Percentiles rank a stretch among this genome's conserved stretches.
These are phyloP conservation scores for Intubia oerlemansii DNA, from an alignment of 2,329 filamentous ascomycete species.

Conservation along the genomic window DNA sequence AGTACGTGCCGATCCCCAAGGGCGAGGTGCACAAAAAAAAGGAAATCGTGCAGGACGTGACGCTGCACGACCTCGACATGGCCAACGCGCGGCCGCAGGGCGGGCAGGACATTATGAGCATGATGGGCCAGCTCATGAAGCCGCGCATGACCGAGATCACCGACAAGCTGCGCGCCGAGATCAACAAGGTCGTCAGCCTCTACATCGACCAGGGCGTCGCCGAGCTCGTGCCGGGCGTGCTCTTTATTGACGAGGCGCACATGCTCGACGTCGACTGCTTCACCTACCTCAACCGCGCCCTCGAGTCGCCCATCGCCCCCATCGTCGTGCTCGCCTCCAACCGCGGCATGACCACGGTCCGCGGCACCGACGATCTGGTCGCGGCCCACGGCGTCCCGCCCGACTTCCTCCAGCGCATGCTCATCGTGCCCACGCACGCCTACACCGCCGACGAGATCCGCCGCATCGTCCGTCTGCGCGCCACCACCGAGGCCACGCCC, in stretches of 20 bases:
- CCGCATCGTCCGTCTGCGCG: constrained; percentile 69
- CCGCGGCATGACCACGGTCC: constrained; percentile 80
- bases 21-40: constrained; percentile 99
- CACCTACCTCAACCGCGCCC: constrained; percentile 94
- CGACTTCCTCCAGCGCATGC: constrained; percentile 78
- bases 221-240: constrained; percentile 88
- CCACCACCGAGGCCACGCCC: constrained; percentile 58
- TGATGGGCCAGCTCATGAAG: constrained; percentile 99
- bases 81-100: constrained; percentile 90
- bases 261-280: constrained; percentile 99
- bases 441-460: constrained; percentile 83
- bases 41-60: constrained; percentile 97
- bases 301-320: constrained; percentile 84
- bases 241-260: constrained; percentile 99
- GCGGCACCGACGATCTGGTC: constrained; percentile 61
- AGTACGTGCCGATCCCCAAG: constrained; percentile 97
- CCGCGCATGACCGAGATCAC: constrained; percentile 99
- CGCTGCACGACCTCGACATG: constrained; percentile 86
- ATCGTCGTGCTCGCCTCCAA: constrained; percentile 97
- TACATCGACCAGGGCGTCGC: constrained; percentile 98
- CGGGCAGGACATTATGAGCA: constrained; percentile 98
- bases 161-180: constrained; percentile 84
- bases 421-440: constrained; percentile 87
- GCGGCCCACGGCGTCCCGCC: constrained; percentile 87
- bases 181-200: constrained; percentile 98